These are phyloP conservation scores for Mycena metata DNA, from an alignment of 768 basidiomycete genomes.

Conservation along the genomic window DNA sequence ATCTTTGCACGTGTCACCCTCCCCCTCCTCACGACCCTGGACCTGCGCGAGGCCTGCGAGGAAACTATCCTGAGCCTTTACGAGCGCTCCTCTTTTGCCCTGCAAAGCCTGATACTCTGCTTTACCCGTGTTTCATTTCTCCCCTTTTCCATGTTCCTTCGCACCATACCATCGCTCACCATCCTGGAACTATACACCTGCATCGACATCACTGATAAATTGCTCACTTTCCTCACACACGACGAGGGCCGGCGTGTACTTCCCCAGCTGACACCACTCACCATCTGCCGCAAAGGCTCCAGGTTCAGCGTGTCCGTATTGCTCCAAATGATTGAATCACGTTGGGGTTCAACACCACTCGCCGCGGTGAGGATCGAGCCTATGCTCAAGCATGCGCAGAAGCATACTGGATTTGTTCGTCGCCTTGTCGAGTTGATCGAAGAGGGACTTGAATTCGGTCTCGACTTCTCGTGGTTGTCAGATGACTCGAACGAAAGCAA, in stretches of 20 bases:
- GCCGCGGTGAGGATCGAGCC: too few species aligned
- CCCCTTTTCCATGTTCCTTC: not conserved
- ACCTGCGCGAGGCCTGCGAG: not conserved
- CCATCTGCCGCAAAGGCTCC: not conserved
- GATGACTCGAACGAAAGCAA: too few species aligned
- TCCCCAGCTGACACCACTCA: not conserved
- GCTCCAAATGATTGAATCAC: constrained; percentile 19
- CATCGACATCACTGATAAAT: not conserved
- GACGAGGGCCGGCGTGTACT: not conserved
- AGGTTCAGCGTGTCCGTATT: not conserved
- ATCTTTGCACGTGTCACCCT: constrained; percentile 16
- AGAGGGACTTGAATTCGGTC: too few species aligned
- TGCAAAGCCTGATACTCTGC: not conserved
- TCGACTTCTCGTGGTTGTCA: too few species aligned
- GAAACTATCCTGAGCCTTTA: not conserved
- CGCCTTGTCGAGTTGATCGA: too few species aligned
- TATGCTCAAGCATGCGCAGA: too few species aligned
- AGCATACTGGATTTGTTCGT: too few species aligned
- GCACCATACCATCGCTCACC: constrained; percentile 17
- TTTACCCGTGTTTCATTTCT: not conserved
- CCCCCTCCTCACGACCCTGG: not conserved
- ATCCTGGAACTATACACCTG: not conserved
- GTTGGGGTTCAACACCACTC: constrained; percentile 22
- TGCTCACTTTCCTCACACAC: constrained; percentile 18
- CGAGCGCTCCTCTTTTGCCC: not conserved